A percentile compares a stretch with the other conserved stretches of the same genome.
Conservation (phyloP, 2,329 filamentous ascomycete genomes). For the Aspergillus hiratsukae region DNA sequence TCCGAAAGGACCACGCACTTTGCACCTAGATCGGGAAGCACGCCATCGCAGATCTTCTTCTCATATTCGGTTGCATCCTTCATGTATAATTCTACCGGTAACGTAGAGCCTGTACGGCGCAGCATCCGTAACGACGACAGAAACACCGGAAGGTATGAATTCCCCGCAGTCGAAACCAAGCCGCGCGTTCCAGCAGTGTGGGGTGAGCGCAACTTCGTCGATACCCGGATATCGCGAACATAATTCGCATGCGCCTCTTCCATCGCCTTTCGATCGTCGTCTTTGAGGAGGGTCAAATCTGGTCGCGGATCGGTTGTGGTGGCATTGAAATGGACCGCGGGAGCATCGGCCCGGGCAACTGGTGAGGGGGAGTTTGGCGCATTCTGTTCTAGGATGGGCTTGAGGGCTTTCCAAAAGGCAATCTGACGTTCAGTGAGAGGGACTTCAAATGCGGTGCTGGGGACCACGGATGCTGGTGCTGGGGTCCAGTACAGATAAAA, state of each 20-base stretch:
- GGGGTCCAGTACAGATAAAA: slow-evolving; percentile 37
- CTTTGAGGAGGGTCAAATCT: slow-evolving; percentile 32
- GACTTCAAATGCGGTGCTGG: slow-evolving; percentile 31
- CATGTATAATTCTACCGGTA: slow-evolving; percentile 48
- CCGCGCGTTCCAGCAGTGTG: slow-evolving; percentile 42
- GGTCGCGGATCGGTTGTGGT: slow-evolving; percentile 26
- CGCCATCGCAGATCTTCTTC: slow-evolving; percentile 34
- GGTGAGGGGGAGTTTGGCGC: slow-evolving; percentile 29
- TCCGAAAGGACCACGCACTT: slow-evolving; percentile 42
- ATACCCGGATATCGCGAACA: slow-evolving; percentile 30
- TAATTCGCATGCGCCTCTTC: slow-evolving; percentile 39
- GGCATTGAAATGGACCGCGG: slow-evolving; percentile 27
- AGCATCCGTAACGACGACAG: slow-evolving; percentile 51
- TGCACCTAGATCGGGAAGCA: slow-evolving; percentile 40
- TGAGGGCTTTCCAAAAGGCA: slow-evolving; percentile 34
- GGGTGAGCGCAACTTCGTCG: slow-evolving; percentile 26
- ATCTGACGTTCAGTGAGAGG: slow-evolving; percentile 33
- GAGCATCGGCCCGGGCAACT: slow-evolving; percentile 19
- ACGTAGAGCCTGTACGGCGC: slow-evolving; percentile 46
- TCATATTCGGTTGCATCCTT: slow-evolving; percentile 39
- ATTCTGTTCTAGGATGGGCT: slow-evolving; percentile 30
- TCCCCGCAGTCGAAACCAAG: slow-evolving; percentile 49
- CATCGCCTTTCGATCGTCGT: slow-evolving; percentile 32
- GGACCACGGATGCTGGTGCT: slow-evolving; percentile 27
- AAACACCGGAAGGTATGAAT: slow-evolving; percentile 47